These are phyloP conservation scores for Phaeosphaeriaceae sp. DNA, from an alignment of 2,329 filamentous ascomycete species.

Conservation along the genomic window DNA sequence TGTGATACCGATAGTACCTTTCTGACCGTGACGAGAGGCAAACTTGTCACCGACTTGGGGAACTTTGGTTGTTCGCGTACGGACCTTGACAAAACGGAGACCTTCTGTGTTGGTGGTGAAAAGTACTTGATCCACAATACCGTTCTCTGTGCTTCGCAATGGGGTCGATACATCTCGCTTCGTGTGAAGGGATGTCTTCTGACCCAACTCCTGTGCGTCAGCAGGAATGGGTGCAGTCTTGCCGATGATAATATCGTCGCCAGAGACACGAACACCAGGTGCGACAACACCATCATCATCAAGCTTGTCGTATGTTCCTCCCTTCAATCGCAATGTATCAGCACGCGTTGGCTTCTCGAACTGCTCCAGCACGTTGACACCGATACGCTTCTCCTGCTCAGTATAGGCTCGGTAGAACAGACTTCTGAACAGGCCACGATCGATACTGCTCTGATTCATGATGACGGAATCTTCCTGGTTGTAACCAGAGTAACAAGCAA, in stretches of 20 bases:
- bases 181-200: slow-evolving; percentile 86
- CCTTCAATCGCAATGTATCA: slow-evolving; percentile 91
- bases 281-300: slow-evolving; percentile 95
- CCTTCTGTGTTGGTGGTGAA: slow-evolving; percentile 95
- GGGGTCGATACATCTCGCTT: slow-evolving; percentile 97
- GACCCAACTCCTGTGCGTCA: slow-evolving; percentile 91
- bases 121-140: slow-evolving; percentile 92
- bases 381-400: slow-evolving; percentile 94
- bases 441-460: slow-evolving; percentile 99
- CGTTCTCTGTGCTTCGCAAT: slow-evolving; percentile 92
- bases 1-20: slow-evolving; percentile 98
- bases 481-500: slow-evolving; percentile 96
- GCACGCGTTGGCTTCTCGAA: slow-evolving; percentile 94
- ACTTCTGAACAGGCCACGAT: slow-evolving; percentile 95
- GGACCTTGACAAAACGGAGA: slow-evolving; percentile 94
- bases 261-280: slow-evolving; percentile 91
- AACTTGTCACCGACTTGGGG: slow-evolving; percentile 99
- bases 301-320: slow-evolving; percentile 95
- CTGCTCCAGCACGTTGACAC: slow-evolving; percentile 87
- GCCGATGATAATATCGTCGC: slow-evolving; percentile 98
- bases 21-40: slow-evolving; percentile 97
- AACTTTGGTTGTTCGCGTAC: slow-evolving; percentile 95
- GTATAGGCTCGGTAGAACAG: slow-evolving; percentile 98
- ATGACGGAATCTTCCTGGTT: slow-evolving; percentile 99
- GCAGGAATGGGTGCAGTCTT: slow-evolving; percentile 95